phyloP scores from a whole-genome alignment of 352 stramenopile species.

The Aphanomyces euteiches region DNA sequence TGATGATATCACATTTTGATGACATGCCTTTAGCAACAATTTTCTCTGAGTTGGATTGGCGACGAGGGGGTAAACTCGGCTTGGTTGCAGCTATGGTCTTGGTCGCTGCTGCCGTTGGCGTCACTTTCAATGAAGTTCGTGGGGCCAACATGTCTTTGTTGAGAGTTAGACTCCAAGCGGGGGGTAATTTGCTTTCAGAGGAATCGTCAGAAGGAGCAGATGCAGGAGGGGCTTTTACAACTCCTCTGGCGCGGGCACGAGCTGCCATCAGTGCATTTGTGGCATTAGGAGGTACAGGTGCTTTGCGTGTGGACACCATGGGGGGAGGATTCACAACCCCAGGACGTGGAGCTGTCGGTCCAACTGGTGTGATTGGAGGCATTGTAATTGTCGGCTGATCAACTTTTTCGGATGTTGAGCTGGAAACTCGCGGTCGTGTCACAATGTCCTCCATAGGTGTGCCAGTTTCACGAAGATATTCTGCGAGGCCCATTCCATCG shows the following conservation, averaged over 20 bases:
- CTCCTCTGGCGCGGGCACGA: slow-evolving; percentile 18
- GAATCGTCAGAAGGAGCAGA: neutral
- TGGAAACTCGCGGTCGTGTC: slow-evolving; percentile 9
- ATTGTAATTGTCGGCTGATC: neutral
- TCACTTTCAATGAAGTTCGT: slow-evolving; percentile 1
- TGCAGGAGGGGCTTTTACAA: slow-evolving; percentile 5
- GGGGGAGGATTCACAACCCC: neutral
- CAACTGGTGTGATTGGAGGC: neutral
- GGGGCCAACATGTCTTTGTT: slow-evolving; percentile 25
- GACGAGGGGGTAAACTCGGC: neutral
- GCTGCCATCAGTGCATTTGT: slow-evolving; percentile 29
- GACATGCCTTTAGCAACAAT: neutral
- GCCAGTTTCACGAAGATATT: slow-evolving; percentile 27
- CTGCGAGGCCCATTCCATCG: slow-evolving; percentile 28
- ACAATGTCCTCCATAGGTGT: slow-evolving; percentile 25
- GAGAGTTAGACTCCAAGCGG: slow-evolving; percentile 25
- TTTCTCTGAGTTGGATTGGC: slow-evolving; percentile 1
- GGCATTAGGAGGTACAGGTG: slow-evolving; percentile 7
- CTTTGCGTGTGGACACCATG: neutral
- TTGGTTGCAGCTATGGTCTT: neutral
- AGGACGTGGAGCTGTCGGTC: neutral
- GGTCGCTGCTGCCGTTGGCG: neutral
- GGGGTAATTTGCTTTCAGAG: slow-evolving; percentile 14
- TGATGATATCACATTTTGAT: neutral
- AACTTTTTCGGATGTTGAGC: slow-evolving; percentile 8